A percentile compares a stretch with the other conserved stretches of the same genome.
phyloP scores from a whole-genome alignment of 2,329 filamentous ascomycete genomes.

The Chaetomium globosum region DNA sequence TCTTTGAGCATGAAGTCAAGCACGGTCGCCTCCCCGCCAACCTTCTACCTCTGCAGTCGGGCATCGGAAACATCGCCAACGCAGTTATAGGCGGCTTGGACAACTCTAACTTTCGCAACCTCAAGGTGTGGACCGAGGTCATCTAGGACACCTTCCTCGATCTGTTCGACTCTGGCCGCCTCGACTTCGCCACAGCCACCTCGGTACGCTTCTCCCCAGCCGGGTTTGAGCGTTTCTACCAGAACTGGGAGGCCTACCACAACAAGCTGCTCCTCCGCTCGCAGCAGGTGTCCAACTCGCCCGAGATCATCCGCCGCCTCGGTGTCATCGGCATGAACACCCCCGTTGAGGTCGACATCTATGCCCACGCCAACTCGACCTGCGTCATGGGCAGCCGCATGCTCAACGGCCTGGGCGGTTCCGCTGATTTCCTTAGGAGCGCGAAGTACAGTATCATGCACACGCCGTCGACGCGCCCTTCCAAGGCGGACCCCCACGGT shows the following conservation, averaged over 20 bases:
- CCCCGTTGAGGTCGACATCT: slow-evolving; percentile 90
- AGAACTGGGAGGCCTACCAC: slow-evolving; percentile 77
- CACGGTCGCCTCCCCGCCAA: slow-evolving; percentile 75
- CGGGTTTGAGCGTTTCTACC: slow-evolving; percentile 88
- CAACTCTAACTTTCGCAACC: slow-evolving; percentile 79
- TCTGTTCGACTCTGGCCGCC: slow-evolving; percentile 82
- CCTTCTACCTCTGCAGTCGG: slow-evolving; percentile 80
- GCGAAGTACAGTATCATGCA: slow-evolving; percentile 92
- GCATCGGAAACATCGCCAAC: slow-evolving; percentile 92
- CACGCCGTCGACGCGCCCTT: slow-evolving; percentile 78
- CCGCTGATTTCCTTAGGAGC: slow-evolving; percentile 77
- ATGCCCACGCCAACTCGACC: slow-evolving; percentile 88
- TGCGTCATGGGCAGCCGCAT: slow-evolving; percentile 87
- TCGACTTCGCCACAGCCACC: slow-evolving; percentile 88
- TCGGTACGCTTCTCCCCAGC: slow-evolving; percentile 89
- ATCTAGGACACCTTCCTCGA: slow-evolving; percentile 92
- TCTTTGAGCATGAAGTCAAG: slow-evolving; percentile 79
- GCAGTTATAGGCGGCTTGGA: slow-evolving; percentile 83
- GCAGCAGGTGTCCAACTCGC: slow-evolving; percentile 87
- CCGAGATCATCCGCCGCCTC: slow-evolving; percentile 84
- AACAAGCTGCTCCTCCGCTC: slow-evolving; percentile 81
- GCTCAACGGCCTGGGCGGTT: slow-evolving; percentile 82
- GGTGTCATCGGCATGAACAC: slow-evolving; percentile 96
- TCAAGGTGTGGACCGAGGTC: slow-evolving; percentile 92
- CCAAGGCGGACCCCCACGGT: slow-evolving; percentile 79